phyloP scores from a whole-genome alignment of 345 rosid species.

The Firmiana major region DNA sequence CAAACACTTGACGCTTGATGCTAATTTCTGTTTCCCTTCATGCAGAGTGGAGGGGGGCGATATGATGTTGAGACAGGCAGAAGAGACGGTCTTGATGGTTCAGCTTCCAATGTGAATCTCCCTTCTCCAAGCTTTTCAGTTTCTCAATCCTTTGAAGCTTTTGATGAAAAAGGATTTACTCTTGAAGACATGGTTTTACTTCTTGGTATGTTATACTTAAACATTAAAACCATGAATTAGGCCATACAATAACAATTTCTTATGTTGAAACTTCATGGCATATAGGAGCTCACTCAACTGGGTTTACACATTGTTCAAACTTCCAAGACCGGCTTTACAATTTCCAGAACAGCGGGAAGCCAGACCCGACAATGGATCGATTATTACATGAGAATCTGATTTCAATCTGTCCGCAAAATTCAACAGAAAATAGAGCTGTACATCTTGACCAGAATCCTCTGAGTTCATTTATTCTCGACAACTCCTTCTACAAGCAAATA shows the following conservation, averaged over 20 bases:
- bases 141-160: constrained; percentile 38
- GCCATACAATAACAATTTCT: too few species aligned
- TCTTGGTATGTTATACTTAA: constrained; percentile 46
- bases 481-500: constrained; percentile 49
- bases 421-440: constrained; percentile 6
- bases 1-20: constrained; percentile 28
- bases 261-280: not conserved
- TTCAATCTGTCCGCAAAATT: constrained; percentile 16
- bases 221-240: too few species aligned
- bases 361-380: constrained; percentile 52
- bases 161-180: constrained; percentile 30
- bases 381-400: constrained; percentile 25
- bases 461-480: constrained; percentile 41
- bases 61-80: constrained; percentile 61
- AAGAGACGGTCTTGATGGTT: constrained; percentile 44
- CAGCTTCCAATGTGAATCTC: constrained; percentile 38
- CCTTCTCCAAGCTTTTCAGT: constrained; percentile 47
- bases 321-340: constrained; percentile 53
- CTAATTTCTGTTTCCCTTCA: not conserved
- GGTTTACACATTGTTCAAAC: constrained; percentile 45
- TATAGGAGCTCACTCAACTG: constrained; percentile 59
- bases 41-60: constrained; percentile 42
- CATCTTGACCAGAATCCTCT: constrained; percentile 42
- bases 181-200: constrained; percentile 47
- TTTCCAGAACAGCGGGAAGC: constrained; percentile 39